Conservation (phyloP, 192 early-diverging fungal genomes). For the Entrophospora sp. region DNA sequence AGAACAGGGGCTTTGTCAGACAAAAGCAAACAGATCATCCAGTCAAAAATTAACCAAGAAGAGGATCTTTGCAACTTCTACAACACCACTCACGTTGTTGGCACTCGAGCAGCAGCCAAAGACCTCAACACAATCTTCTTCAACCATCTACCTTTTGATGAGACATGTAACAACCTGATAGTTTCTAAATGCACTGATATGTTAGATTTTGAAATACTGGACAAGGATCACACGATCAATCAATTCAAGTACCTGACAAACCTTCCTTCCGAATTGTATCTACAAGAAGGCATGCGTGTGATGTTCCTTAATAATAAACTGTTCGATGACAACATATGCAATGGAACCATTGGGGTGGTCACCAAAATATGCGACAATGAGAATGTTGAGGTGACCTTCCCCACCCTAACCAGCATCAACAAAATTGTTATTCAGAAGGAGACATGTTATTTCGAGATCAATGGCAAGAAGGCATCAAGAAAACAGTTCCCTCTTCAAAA, state of each 20-base stretch:
- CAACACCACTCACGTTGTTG: background rate
- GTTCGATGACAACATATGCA: background rate
- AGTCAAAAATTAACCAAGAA: background rate
- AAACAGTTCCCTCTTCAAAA: conserved; percentile 2
- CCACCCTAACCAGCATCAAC: background rate
- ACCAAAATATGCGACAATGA: background rate
- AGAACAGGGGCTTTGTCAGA: background rate
- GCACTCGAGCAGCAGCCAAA: background rate
- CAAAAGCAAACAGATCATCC: background rate
- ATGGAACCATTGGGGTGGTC: no score
- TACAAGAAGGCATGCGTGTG: no score
- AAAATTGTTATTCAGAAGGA: background rate
- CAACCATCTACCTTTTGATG: background rate
- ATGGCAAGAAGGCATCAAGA: background rate
- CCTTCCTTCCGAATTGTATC: no score
- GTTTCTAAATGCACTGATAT: background rate
- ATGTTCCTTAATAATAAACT: background rate
- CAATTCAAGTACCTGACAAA: no score
- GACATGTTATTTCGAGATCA: background rate
- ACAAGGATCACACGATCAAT: background rate
- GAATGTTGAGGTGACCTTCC: background rate
- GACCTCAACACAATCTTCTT: background rate
- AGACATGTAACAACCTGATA: background rate
- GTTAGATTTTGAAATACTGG: background rate
- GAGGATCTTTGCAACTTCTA: background rate